Evolutionary conservation across 2,329 filamentous ascomycete genomes (phyloP), one percentile per base, ranked within the genome.

Genomic region (Simplicillium aogashimaense): DNA sequence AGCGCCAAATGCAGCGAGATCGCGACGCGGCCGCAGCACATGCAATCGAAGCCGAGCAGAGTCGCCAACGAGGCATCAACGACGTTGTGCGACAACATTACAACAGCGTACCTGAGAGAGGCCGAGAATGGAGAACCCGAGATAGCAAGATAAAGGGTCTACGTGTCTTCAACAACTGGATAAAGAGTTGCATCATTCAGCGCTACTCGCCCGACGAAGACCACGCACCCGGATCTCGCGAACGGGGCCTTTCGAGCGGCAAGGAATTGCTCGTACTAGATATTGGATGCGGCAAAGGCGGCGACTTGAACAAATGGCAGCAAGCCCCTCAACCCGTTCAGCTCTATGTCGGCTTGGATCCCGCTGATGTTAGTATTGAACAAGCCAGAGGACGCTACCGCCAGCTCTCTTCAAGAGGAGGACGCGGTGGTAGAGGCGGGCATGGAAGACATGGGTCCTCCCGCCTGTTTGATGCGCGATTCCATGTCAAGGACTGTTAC

Each of bases 101-200:
- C 72, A 98, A 98, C 62, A 82, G 85, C 30, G 90, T 97, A 0
- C 90, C 90, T 1, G 85, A 98, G 66, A 78, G 89, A 25, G 92
- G 92, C 11, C 79, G 90, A 40, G 88, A 95, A 54, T 98, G 92
- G 90, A 79, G 92, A 37, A 87, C 84, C 58, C 94, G 87, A 7
- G 88, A 94, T 54, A 94, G 86, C 60, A 83, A 86, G 53, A 98
- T 98, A 68, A 95, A 94, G 65, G 92, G 92, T 1, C 68, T 98
- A 39, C 79, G 92, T 39, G 86, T 84, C 50, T 92, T 95, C 70
- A 98, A 98, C 67, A 98, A 98, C 62, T 98, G 92, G 92, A 77
- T 98, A 64, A 98, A 98, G 70, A 95, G 87, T 56, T 90, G 86
- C 37, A 78, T 97, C 50, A 97, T 98, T 50, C 89, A 97, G 58